Evolutionary conservation across 805 yeast species (phyloP).

Genomic region (Yamadazyma phyllophila): DNA sequence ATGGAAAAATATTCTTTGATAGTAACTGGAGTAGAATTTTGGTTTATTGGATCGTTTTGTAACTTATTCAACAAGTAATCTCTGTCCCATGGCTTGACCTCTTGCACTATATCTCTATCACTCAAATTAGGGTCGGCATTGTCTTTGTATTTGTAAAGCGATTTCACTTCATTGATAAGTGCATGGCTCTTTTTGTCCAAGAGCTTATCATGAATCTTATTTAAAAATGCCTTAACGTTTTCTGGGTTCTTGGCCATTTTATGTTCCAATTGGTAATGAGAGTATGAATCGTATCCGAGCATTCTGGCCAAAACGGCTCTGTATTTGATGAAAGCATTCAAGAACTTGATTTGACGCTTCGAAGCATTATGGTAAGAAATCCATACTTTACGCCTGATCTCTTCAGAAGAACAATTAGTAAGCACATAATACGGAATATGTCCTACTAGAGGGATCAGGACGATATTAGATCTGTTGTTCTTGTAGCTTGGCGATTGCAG

Average conservation of each 20-base stretch:
- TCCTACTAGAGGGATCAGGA: conserved; percentile 47
- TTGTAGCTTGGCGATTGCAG: conserved; percentile 18
- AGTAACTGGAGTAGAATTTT: conserved; percentile 28
- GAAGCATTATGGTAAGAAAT: conserved; percentile 65
- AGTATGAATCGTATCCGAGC: conserved; percentile 67
- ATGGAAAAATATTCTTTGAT: conserved; percentile 76
- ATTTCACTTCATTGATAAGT: conserved; percentile 58
- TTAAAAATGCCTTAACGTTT: conserved; percentile 69
- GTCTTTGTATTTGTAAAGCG: conserved; percentile 38
- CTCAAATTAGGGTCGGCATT: conserved; percentile 8
- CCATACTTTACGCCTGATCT: conserved; percentile 71
- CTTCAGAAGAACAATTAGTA: conserved; percentile 52
- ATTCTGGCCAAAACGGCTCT: conserved; percentile 71
- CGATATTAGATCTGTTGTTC: conserved; percentile 1
- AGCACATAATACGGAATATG: conserved; percentile 64
- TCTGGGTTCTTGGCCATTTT: conserved; percentile 86
- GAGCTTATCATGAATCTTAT: conserved; percentile 51
- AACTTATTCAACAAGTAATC: conserved; percentile 50
- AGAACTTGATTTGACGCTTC: conserved; percentile 54
- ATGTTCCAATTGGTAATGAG: conserved; percentile 79
- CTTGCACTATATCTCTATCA: conserved; percentile 36
- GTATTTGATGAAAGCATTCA: conserved; percentile 59
- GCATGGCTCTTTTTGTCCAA: conserved; percentile 30
- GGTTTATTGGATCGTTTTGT: conserved; percentile 9
- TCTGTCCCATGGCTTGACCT: conserved; percentile 88